Evolutionary conservation across 768 basidiomycete genomes (phyloP), one percentile per base, ranked within the genome.

Genomic region (Serendipita sp.): DNA sequence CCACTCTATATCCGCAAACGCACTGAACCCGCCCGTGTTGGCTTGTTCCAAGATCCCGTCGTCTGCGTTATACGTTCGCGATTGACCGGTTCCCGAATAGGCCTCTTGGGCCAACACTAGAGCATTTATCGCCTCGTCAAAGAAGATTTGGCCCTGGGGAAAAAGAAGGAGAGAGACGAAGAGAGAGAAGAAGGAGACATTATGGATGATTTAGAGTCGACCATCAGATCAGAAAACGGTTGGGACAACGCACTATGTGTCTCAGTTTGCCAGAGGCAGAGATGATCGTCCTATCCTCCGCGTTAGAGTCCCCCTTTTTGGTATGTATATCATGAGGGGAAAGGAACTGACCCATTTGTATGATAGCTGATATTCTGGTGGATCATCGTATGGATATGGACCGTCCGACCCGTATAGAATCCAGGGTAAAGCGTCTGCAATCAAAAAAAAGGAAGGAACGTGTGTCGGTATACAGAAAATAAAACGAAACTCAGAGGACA

Each of bases 321-420:
- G 33, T 16, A 28, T 43, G 34, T 34, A 42, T 33, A 31, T 13
- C n/a, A 11, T 20, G 7, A 50, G 20, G 17, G 17, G n/a, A 5
- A 7, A 7, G 5, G 1, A 28, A 58, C 53, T 22, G 17, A 33
- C 53, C 53, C 53, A 24, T 58, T 58, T 7, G 22, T 33, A 24
- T 58, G 22, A 28, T 26, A 28, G 11, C 11, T 26, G 30, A 58
- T 58, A 31, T 68, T 64, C 31, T 68, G 65, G 67, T 73, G 72
- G 9, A 76, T 72, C 24, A 72, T 65, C 30, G 74, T 66, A 66
- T 73, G 75, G 53, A 76, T 67, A 66, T 76, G 76, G 61, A 73
- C 71, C n/a, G 75, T 73, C 5, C 71, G 66, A 22, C 69, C 69
- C 17, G 17, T 58, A 58, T 31, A 71, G 65, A 64, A 73, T n/a